Evolutionary conservation across 495 filamentous ascomycete genomes (phyloP).

Genomic region (Clohesyomyces aquaticus): DNA sequence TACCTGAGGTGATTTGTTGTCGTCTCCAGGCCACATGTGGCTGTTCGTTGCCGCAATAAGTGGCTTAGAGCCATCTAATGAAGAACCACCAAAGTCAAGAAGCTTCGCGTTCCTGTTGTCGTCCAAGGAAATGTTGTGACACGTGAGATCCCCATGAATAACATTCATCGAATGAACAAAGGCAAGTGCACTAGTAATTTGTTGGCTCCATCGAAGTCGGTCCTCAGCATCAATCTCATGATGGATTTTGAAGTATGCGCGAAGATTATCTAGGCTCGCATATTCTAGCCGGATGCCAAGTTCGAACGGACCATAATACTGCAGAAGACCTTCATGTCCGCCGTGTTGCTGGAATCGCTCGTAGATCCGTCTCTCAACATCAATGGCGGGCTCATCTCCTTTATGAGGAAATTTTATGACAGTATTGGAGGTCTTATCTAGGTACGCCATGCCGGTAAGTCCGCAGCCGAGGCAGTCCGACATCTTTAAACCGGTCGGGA

Average conservation of each 20-base stretch:
- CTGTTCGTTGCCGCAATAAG: slow-evolving; percentile 36
- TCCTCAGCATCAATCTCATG: slow-evolving; percentile 18
- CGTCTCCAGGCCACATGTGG: slow-evolving; percentile 21
- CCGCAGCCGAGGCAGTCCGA: slow-evolving; percentile 18
- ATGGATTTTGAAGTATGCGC: slow-evolving; percentile 18
- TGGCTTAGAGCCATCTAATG: slow-evolving; percentile 37
- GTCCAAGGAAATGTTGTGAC: slow-evolving; percentile 42
- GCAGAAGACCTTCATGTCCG: slow-evolving; percentile 23
- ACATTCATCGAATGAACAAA: slow-evolving; percentile 36
- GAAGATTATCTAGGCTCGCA: slow-evolving; percentile 13
- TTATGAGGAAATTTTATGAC: slow-evolving; percentile 27
- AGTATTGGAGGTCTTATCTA: slow-evolving; percentile 25
- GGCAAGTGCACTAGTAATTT: slow-evolving; percentile 24
- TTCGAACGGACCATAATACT: slow-evolving; percentile 22
- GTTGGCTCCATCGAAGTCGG: slow-evolving; percentile 27
- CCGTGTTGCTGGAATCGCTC: slow-evolving; percentile 30
- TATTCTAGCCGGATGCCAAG: slow-evolving; percentile 27
- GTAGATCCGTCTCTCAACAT: slow-evolving; percentile 28
- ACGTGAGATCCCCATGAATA: slow-evolving; percentile 41
- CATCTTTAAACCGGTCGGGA: slow-evolving; percentile 22
- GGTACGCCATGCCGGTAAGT: slow-evolving; percentile 23
- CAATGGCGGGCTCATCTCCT: slow-evolving; percentile 26
- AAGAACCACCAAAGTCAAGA: slow-evolving; percentile 46
- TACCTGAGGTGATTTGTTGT: slow-evolving; percentile 28
- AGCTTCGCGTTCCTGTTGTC: slow-evolving; percentile 39